Evolutionary conservation across 129 eudicot species (phyloP), one percentile per base, ranked within the genome.

Genomic region (Lactuca saligna): DNA sequence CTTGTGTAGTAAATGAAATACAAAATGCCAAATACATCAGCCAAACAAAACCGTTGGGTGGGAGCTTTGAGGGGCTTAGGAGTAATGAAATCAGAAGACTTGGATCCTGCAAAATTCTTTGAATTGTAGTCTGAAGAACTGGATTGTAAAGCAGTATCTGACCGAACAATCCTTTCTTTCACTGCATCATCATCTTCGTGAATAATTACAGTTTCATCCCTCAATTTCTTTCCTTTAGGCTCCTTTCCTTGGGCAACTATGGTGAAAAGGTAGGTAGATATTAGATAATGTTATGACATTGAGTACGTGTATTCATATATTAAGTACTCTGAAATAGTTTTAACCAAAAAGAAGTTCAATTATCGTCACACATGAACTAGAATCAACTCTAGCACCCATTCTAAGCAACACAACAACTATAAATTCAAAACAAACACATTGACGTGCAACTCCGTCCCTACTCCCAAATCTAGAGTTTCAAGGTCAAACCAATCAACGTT

Each of bases 191-290:
- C 82, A 80, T 15, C 42, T 7, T 66, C 77, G 68, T 75, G 70
- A 78, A 78, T 66, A 61, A 54, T 72, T 65, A 70, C 11, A 16
- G 54, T 58, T 68, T 79, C 80, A 34, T 61, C 68, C 56, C 20
- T 54, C 0, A 16, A 17, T 71, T 72, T 71, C 82, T 62, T 80
- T 57, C 66, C 55, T 35, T 58, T 51, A 57, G 71, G 59, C 60
- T 35, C 66, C 54, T 17, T 65, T 72, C 61, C 82, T 58, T 59
- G 46, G 69, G 71, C 48, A 72, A 76, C 86, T 85, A 77, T 73
- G 41, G 42, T 29, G 10, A 25, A 49, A 63, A 71, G 56, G 65
- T 35, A 61, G 54, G 53, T 50, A 68, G 55, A 62, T 25, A n/a
- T 20, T 20, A 20, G 20, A 20, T 20, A 20, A 62, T 57, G 31